Percentiles rank a stretch among this genome's conserved stretches.
Evolutionary conservation across 495 filamentous ascomycete genomes (phyloP).

Genomic region (Aspergillus hancockii): DNA sequence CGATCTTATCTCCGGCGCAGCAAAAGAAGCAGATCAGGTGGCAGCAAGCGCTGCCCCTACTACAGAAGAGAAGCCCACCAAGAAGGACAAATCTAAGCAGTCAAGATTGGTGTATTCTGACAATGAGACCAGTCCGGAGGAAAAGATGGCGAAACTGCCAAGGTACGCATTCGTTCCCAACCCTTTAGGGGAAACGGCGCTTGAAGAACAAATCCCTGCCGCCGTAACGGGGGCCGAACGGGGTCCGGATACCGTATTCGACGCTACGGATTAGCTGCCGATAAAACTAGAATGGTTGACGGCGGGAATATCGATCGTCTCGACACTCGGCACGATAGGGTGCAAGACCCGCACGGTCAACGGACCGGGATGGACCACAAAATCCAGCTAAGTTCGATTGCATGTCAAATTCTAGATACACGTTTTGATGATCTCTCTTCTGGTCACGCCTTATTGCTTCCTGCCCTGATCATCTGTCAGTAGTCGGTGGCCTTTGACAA

Average conservation of each 20-base stretch:
- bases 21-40: constrained; percentile 37
- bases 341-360: constrained; percentile 12
- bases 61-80: constrained; percentile 54
- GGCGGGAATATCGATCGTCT: neutral
- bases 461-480: constrained; percentile 37
- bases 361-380: constrained; percentile 12
- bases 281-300: constrained; percentile 3
- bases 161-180: constrained; percentile 72
- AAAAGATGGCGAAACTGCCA: constrained; percentile 78
- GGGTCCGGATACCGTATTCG: constrained; percentile 39
- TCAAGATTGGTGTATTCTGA: constrained; percentile 77
- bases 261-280: constrained; percentile 32
- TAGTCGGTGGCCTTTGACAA: constrained; percentile 32
- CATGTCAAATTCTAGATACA: constrained; percentile 37
- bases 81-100: constrained; percentile 68
- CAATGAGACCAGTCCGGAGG: constrained; percentile 78
- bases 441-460: constrained; percentile 23
- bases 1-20: constrained; percentile 55
- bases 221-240: constrained; percentile 36
- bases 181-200: constrained; percentile 33
- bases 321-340: neutral
- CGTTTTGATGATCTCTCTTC: constrained; percentile 24
- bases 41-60: constrained; percentile 21
- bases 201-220: constrained; percentile 41
- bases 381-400: constrained; percentile 51